Evolutionary conservation across 2,329 filamentous ascomycete genomes (phyloP), one percentile per base, ranked within the genome.

Genomic region (Beauveria asiatica): DNA sequence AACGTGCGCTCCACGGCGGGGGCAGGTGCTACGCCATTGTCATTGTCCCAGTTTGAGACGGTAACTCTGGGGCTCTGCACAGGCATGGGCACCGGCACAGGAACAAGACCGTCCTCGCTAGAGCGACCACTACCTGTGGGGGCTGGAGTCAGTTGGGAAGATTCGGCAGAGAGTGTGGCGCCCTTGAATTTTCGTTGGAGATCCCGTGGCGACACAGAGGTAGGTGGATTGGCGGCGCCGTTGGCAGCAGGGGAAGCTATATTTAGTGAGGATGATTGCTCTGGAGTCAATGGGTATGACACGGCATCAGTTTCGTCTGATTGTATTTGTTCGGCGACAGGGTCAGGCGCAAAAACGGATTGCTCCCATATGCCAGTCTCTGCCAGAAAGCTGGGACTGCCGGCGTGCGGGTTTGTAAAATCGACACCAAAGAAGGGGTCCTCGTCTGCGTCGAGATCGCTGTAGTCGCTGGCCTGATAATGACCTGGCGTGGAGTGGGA

Each of bases 21-120:
- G 13, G 74, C 66, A 0, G 71, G 70, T 23, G 66, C 62, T 49
- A 59, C 68, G 41, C 67, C 68, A 46, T 70, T 74, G 59, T 75
- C 79, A 62, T 74, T 75, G 50, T 77, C 80, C 79, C 80, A 84
- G 63, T 81, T 72, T 1, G 82, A 84, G 52, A 84, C 79, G 6
- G 78, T 83, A 21, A 85, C 79, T 30, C 76, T 76, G 7, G 82
- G 82, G 66, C 82, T 84, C 62, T 75, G 77, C 21, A 72, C 68
- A 37, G 74, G 69, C 76, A 80, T 81, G 57, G 71, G 66, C 54
- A 73, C 66, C 9, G 73, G 66, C 49, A 70, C 69, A 2, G 75
- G 72, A 4, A 70, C 74, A 41, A 76, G 65, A 46, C 74, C 75
- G 67, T 81, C 80, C 66, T 82, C 80, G 62, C 79, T 81, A 4